Conservation (phyloP, 805 yeast species). For the Metschnikowia baotianmanensis region DNA sequence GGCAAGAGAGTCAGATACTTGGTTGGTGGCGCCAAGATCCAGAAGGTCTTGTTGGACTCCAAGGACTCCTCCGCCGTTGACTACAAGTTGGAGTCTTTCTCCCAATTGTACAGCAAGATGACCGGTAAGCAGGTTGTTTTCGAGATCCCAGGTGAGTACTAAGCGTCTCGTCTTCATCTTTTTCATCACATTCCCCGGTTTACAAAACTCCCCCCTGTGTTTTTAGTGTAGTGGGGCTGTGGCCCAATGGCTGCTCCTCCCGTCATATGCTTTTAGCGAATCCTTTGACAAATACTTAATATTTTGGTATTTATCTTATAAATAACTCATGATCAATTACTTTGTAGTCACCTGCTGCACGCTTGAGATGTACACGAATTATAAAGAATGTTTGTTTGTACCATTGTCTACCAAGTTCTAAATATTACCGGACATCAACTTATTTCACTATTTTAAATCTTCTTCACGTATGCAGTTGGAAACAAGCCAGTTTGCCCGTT, state of each 20-base stretch:
- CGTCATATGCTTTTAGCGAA: slow-evolving; percentile 21
- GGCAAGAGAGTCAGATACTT: slow-evolving; percentile 99
- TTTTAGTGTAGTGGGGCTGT: slow-evolving; percentile 20
- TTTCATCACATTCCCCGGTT: slow-evolving; percentile 13
- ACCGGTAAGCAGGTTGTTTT: slow-evolving; percentile 99
- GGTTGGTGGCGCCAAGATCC: slow-evolving; percentile 98
- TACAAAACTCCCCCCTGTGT: slow-evolving; percentile 16
- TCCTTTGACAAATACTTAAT: slow-evolving; percentile 22
- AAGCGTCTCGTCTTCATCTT: slow-evolving; percentile 18
- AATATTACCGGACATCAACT: too few relatives aligned
- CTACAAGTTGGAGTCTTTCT: slow-evolving; percentile 99
- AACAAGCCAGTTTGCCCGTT: slow-evolving; percentile 65
- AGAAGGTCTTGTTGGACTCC: slow-evolving; percentile 95
- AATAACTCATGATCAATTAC: slow-evolving; percentile 19
- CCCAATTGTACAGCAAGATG: slow-evolving; percentile 95
- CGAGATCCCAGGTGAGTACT: slow-evolving; percentile 68
- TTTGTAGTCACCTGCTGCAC: slow-evolving; percentile 2
- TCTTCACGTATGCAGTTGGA: slow-evolving; percentile 72
- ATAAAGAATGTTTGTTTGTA: too few relatives aligned
- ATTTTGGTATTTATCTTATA: slow-evolving; percentile 23
- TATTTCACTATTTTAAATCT: slow-evolving; percentile 21
- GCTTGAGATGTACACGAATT: too few relatives aligned
- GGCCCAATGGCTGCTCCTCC: slow-evolving; percentile 12
- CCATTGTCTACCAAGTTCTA: too few relatives aligned
- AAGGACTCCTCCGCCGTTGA: slow-evolving; percentile 96